phyloP scores from a whole-genome alignment of 306 rosid species.

The Cucurbita ficifolia region DNA sequence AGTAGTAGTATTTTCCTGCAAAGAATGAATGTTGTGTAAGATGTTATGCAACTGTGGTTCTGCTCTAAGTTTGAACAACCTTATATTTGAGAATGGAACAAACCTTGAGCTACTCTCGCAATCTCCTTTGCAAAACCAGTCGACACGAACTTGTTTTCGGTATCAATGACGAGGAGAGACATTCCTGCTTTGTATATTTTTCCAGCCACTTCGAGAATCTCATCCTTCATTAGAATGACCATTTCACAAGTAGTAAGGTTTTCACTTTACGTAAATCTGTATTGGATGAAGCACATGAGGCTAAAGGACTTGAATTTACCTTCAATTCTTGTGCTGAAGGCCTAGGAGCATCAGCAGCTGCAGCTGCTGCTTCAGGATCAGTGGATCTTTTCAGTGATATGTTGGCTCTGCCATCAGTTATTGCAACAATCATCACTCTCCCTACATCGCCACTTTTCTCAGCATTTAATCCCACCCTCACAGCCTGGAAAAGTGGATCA shows the following conservation, averaged over 20 bases:
- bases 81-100: constrained; percentile 11
- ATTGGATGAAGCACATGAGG: neutral
- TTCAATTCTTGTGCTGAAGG: constrained; percentile 79
- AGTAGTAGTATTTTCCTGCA: constrained; percentile 91
- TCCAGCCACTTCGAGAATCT: constrained; percentile 93
- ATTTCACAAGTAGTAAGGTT: neutral
- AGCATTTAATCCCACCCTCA: constrained; percentile 92
- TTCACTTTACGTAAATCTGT: neutral
- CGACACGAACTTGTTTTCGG: constrained; percentile 91
- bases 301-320: constrained; percentile 25
- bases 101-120: constrained; percentile 98
- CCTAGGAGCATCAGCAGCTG: constrained; percentile 46
- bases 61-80: constrained; percentile 6
- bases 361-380: constrained; percentile 61
- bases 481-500: constrained; percentile 45
- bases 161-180: constrained; percentile 95
- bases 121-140: constrained; percentile 97
- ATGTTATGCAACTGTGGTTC: neutral
- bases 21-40: constrained; percentile 4
- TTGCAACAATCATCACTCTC: constrained; percentile 87
- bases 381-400: constrained; percentile 80
- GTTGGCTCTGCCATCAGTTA: constrained; percentile 94
- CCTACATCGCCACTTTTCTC: constrained; percentile 98
- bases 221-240: constrained; percentile 38
- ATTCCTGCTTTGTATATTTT: constrained; percentile 91